Evolutionary conservation across 139 green algal genomes (phyloP).

Genomic region (Chlorella sp.): DNA sequence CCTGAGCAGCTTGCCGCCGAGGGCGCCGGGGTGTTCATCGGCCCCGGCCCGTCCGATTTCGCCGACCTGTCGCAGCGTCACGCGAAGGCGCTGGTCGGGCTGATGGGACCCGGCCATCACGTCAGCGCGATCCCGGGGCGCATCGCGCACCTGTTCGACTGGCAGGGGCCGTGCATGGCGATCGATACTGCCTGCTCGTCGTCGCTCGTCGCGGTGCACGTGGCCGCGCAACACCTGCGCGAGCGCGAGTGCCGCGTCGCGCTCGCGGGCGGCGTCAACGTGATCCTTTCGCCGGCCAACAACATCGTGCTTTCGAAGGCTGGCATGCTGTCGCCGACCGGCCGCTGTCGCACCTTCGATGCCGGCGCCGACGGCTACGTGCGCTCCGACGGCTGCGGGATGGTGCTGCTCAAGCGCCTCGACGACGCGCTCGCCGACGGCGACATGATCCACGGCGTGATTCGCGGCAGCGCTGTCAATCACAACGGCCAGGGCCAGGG

Average conservation of each 20-base stretch:
- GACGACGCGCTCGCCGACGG: too few relatives aligned
- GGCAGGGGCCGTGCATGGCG: slow-evolving; percentile 33
- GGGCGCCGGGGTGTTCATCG: too few relatives aligned
- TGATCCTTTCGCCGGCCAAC: slow-evolving; percentile 29
- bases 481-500: too few relatives aligned
- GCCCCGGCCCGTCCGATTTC: too few relatives aligned
- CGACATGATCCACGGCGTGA: too few relatives aligned
- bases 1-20: too few relatives aligned
- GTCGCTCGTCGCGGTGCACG: slow-evolving; percentile 34
- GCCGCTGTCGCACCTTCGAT: slow-evolving; percentile 69
- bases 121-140: slow-evolving; percentile 55
- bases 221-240: slow-evolving; percentile 32
- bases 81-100: too few relatives aligned
- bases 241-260: not conserved
- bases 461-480: too few relatives aligned
- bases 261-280: slow-evolving; percentile 47
- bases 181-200: slow-evolving; percentile 57
- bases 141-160: slow-evolving; percentile 43
- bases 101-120: too few relatives aligned
- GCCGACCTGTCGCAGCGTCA: too few relatives aligned
- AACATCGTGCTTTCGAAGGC: too few relatives aligned
- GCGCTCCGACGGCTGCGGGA: slow-evolving; percentile 68
- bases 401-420: too few relatives aligned
- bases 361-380: slow-evolving; percentile 76
- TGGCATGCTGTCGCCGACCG: slow-evolving; percentile 64